Evolutionary conservation across 2,329 filamentous ascomycete genomes (phyloP), one percentile per base, ranked within the genome.

Genomic region (Zymoseptoria tritici): DNA sequence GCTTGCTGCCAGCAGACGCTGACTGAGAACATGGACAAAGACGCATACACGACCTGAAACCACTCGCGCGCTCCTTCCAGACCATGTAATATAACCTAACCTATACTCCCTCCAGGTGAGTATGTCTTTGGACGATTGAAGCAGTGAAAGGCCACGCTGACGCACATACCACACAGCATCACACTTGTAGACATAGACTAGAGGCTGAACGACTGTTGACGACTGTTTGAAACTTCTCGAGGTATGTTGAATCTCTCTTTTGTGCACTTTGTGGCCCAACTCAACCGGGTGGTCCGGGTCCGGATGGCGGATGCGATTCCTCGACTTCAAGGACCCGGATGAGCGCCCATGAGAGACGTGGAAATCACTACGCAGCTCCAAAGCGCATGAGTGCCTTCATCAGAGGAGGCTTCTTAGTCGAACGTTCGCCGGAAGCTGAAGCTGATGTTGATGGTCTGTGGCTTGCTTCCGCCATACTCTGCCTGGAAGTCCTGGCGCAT

Each of bases 121-220:
- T 66, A 49, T 29, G 52, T 56, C 9, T 21, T 36, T 31, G 26
- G 21, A 13, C 9, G 16, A 46, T 52, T 21, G 20, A 19, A 52
- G 19, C 55, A 24, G 50, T 59, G 26, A 55, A 21, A 16, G 49
- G 31, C 49, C 9, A n/a, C 20, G 36, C 36, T 46, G 36, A 46
- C 36, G 36, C 16, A n/a, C 36, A 16, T 46, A 11, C 1, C 36
- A 6, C 36, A 19, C 59, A 67, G 63, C 60, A 62, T 65, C 65
- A 62, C 56, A 64, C 60, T 59, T 67, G 64, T 70, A 70, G 68
- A 70, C 67, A 71, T 71, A 71, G 69, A 71, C 59, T 70, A 70
- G 68, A 70, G 63, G 60, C 62, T 62, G 68, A 54, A 70, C 69
- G 69, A 70, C 60, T 61, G 57, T 50, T 68, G 60, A 69, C 66